Evolutionary conservation across 352 stramenopile genomes (phyloP), one percentile per base, ranked within the genome.

Genomic region (Elongisporangium undulatum): DNA sequence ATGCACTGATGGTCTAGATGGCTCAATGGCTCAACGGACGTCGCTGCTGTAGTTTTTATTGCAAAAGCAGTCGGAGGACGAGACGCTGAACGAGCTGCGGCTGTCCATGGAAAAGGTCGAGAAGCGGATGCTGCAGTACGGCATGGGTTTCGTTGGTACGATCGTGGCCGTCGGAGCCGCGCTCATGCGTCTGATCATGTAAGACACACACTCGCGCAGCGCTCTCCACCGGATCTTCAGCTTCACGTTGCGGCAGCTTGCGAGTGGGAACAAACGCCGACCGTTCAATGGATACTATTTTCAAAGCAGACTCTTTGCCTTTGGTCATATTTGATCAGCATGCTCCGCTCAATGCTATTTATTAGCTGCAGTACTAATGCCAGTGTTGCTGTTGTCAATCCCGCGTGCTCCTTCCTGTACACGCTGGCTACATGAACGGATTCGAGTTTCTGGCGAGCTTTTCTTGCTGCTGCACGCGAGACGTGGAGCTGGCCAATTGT

Each of bases 81-180:
- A 94, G 56, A 95, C 85, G 26, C 66, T 95, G 52, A 94, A 93
- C 60, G 84, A 93, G 53, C 63, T 95, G 58, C 82, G 86, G 29
- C 64, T 96, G 50, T 92, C 87, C 23, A 96, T 94, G 82, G 87
- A 96, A 64, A 92, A 89, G 53, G 85, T 94, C 15, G 85, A 96
- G 71, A 96, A 94, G 68, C 82, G 87, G 38, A 94, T 95, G 72
- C 75, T 95, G 9, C 85, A 95, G 66, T 95, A 95, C 62, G 84
- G 79, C 0, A 82, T 94, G 9, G 87, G 85, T 72, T 96, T 96
- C 62, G 83, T 84, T 3, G 82, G 87, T 68, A 94, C 87, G 39
- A 93, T 96, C 59, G 92, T 94, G 82, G 85, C 85, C 20, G 85
- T 94, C 39, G 85, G 85, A 22, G 82, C 85, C 9, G 82, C 82